phyloP scores from a whole-genome alignment of 73 alveolate genomes.

The Paramecium sexaurelia region DNA sequence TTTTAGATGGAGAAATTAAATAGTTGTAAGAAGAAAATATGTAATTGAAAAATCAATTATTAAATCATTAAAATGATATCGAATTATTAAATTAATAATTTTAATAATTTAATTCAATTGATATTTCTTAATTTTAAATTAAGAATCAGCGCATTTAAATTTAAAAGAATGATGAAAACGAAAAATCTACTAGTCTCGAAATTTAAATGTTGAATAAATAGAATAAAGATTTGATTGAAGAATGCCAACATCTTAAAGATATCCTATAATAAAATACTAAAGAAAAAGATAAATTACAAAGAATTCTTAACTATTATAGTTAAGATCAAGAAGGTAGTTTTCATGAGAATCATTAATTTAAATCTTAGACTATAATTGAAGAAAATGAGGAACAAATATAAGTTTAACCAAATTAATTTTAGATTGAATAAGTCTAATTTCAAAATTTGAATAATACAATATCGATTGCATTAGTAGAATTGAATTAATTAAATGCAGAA shows the following conservation, averaged over 20 bases:
- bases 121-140: no score
- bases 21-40: not conserved
- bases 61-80: not conserved
- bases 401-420: not conserved
- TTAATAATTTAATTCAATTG: no score
- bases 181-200: not conserved
- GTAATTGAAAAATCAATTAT: not conserved
- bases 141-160: no score
- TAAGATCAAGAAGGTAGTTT: not conserved
- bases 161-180: not conserved
- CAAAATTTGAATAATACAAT: not conserved
- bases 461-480: not conserved
- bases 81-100: not conserved
- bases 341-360: not conserved
- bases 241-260: not conserved
- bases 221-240: not conserved
- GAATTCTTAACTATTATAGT: not conserved
- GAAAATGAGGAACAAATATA: not conserved
- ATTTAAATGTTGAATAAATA: not conserved
- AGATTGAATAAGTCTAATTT: not conserved
- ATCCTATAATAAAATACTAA: not conserved
- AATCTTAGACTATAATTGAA: not conserved
- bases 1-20: not conserved
- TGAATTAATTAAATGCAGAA: not conserved
- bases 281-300: not conserved